Evolutionary conservation across 2,329 filamentous ascomycete species (phyloP), one percentile per base, ranked within the genome.

Genomic region (Calcarisporium arbuscula): DNA sequence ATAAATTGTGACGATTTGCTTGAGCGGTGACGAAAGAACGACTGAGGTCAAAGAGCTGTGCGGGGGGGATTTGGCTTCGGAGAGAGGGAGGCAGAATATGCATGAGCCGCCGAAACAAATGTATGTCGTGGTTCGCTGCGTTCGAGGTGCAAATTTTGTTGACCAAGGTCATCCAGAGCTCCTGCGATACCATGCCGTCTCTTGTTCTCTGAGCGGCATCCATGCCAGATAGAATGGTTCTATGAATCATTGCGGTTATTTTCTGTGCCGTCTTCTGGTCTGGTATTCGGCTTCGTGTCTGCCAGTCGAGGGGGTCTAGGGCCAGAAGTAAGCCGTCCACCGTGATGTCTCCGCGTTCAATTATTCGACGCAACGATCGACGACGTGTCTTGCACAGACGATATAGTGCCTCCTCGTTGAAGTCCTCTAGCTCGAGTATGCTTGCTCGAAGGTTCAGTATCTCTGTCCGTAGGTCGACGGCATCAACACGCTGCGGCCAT

Each of bases 241-340:
- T 42, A 19, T 46, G 48, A 30, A 51, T 41, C 28, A 39, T 45
- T 30, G 43, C 40, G 19, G 38, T 17, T 4, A 46, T 33, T 16
- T 38, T 39, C 28, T 45, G 29, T 8, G 35, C 46, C 20, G 36
- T 40, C 9, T 32, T 28, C 3, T 30, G 28, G n/a, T 33, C 28
- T 11, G 40, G 32, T 4, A 51, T 39, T 12, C 34, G 42, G 25
- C 28, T 36, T 14, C 30, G 40, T 4, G 39, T 36, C 11, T 30
- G 21, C 20, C 23, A n/a, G 29, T 51, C 47, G 11, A 51, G 33
- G 2, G 48, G 47, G 3, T 49, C 44, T 26, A 50, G 19, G 6
- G 39, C 34, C 17, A 34, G 28, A 9, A 34, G 15, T 10, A 50
- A 17, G 16, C 16, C 30, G n/a, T 45, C 34, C 11, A 32, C 28